A percentile compares a stretch with the other conserved stretches of the same genome.
Evolutionary conservation across 345 rosid genomes (phyloP).

Genomic region (Dipteronia sinensis): DNA sequence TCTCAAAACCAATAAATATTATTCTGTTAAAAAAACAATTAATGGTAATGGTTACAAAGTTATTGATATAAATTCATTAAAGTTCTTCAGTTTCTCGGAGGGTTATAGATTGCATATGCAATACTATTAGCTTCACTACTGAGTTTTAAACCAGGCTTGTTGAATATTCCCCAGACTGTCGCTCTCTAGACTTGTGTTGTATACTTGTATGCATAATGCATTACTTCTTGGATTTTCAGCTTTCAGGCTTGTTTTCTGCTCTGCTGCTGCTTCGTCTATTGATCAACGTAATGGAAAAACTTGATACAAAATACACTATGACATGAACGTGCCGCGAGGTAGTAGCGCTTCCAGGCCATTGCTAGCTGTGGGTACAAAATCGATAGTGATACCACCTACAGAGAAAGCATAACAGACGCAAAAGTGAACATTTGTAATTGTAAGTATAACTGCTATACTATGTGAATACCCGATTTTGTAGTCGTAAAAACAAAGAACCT

Average conservation of each 20-base stretch:
- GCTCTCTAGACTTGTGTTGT: background rate
- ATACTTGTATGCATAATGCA: background rate
- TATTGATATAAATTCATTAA: background rate
- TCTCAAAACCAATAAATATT: background rate
- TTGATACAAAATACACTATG: background rate
- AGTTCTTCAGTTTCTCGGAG: background rate
- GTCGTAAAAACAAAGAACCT: background rate
- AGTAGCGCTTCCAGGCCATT: background rate
- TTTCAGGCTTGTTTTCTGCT: background rate
- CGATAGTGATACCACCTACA: background rate
- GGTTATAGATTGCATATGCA: background rate
- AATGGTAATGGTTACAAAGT: background rate
- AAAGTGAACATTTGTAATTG: background rate
- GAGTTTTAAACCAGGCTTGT: too few species aligned
- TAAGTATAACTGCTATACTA: background rate
- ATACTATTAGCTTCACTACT: too few species aligned
- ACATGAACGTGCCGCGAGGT: background rate
- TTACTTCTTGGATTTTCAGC: conserved; percentile 2
- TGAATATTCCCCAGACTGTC: background rate
- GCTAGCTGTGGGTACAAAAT: background rate
- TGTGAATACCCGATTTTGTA: background rate
- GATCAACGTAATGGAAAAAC: background rate
- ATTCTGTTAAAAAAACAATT: background rate
- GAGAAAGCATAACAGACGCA: background rate
- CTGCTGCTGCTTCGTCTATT: background rate